These are phyloP conservation scores for Phytophthora palmivora DNA, from an alignment of 352 stramenopile genomes.

Conservation along the genomic window DNA sequence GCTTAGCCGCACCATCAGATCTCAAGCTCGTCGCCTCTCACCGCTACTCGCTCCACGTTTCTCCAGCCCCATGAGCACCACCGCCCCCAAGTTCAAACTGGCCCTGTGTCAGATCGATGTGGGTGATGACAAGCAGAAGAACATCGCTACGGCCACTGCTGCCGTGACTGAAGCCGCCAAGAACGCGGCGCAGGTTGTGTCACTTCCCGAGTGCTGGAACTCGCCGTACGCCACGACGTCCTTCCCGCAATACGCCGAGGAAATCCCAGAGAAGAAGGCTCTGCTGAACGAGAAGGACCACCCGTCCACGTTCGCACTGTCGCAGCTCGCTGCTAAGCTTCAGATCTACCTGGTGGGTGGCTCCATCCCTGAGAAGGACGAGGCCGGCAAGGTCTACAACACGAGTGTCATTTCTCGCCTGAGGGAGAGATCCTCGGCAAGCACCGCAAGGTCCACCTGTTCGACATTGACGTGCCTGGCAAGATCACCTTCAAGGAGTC, in stretches of 20 bases:
- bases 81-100: conserved; percentile 85
- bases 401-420: conserved; percentile 97
- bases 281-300: conserved; percentile 66
- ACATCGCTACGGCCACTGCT: conserved; percentile 80
- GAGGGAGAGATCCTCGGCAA: conserved; percentile 96
- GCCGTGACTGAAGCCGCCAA: conserved; percentile 71
- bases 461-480: conserved; percentile 99
- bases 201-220: conserved; percentile 97
- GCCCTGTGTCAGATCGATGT: conserved; percentile 97
- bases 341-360: conserved; percentile 97
- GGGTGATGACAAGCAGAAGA: conserved; percentile 82
- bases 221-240: conserved; percentile 97
- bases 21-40: conserved; percentile 27
- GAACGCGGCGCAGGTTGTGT: conserved; percentile 90
- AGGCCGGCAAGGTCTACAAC: conserved; percentile 96
- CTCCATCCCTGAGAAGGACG: conserved; percentile 94
- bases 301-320: conserved; percentile 90
- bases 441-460: conserved; percentile 99
- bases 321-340: conserved; percentile 89
- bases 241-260: conserved; percentile 98
- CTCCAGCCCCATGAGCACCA: conserved; percentile 49
- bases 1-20: conserved; percentile 40
- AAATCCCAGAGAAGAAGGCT: conserved; percentile 85
- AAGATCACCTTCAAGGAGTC: conserved; percentile 99
- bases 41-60: conserved; percentile 15